These are phyloP conservation scores for Arabidopsis lyrata DNA, from an alignment of 441 rosid genomes.

Conservation along the genomic window DNA sequence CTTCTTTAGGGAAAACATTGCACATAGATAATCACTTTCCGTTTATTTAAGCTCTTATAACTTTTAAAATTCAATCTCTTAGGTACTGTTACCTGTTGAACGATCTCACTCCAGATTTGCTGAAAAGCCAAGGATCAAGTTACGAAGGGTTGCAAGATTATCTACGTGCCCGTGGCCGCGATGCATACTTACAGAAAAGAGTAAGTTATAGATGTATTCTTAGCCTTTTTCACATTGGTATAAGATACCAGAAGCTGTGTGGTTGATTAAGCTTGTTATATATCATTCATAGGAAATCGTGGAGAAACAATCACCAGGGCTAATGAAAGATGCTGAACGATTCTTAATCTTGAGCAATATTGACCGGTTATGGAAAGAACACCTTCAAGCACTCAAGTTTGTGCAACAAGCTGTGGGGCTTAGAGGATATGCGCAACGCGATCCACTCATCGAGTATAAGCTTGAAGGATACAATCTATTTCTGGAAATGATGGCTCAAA, in stretches of 20 bases:
- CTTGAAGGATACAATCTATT: slow-evolving; percentile 97
- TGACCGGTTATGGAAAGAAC: slow-evolving; percentile 98
- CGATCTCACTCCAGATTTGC: slow-evolving; percentile 80
- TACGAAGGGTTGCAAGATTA: slow-evolving; percentile 80
- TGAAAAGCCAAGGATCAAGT: slow-evolving; percentile 69
- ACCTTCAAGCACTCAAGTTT: slow-evolving; percentile 91
- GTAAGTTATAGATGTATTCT: slow-evolving; percentile 44
- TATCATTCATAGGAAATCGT: slow-evolving; percentile 60
- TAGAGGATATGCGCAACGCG: slow-evolving; percentile 97
- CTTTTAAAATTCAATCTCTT: slow-evolving; percentile 29
- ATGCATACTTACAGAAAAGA: slow-evolving; percentile 93
- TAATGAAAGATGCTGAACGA: slow-evolving; percentile 95
- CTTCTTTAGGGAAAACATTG: slow-evolving; percentile 14
- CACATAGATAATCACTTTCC: neutral
- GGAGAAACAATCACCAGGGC: slow-evolving; percentile 87
- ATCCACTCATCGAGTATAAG: slow-evolving; percentile 95
- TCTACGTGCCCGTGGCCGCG: slow-evolving; percentile 81
- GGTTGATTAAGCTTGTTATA: slow-evolving; percentile 24
- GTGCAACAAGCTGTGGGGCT: slow-evolving; percentile 98
- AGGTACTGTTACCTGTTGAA: slow-evolving; percentile 94
- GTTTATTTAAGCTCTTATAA: slow-evolving; percentile 27
- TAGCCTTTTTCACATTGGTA: slow-evolving; percentile 14
- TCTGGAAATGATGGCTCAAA: slow-evolving; percentile 99
- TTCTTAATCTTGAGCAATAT: slow-evolving; percentile 92
- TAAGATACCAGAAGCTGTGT: slow-evolving; percentile 23